Evolutionary conservation across 2,329 filamentous ascomycete species (phyloP).

Genomic region (Cytospora leucostoma): DNA sequence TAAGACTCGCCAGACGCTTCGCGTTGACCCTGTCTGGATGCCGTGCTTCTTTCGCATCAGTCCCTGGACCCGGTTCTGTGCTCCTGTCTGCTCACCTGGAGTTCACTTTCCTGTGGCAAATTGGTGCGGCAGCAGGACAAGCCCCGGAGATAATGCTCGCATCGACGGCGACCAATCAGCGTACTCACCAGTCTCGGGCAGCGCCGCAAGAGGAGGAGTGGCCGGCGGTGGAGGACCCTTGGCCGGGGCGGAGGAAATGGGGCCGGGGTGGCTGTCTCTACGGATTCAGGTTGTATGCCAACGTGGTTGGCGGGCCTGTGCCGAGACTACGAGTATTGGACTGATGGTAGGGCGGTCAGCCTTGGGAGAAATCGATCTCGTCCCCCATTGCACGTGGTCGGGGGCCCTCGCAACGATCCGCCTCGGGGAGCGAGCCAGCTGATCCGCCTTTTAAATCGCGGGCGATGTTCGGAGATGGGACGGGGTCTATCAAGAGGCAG

Average conservation of each 20-base stretch:
- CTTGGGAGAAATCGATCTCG: constrained; percentile 11
- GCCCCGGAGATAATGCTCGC: constrained; percentile 1
- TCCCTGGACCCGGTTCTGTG: constrained; percentile 8
- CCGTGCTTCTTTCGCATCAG: neutral
- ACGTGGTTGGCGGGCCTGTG: neutral
- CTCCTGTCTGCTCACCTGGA: neutral
- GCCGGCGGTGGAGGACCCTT: neutral
- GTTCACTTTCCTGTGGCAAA: neutral
- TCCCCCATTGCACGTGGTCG: constrained; percentile 12
- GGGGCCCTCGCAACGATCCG: neutral
- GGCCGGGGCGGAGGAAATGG: neutral
- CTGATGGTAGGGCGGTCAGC: neutral
- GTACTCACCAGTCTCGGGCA: constrained; percentile 4
- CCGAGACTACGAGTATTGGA: neutral
- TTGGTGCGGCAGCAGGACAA: neutral
- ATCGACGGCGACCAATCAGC: neutral
- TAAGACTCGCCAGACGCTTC: neutral
- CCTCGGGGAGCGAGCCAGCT: constrained; percentile 1
- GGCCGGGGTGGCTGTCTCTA: neutral
- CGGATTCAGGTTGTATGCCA: neutral
- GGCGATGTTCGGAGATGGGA: constrained; percentile 3
- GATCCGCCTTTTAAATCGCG: constrained; percentile 3
- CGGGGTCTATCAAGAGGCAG: constrained; percentile 1
- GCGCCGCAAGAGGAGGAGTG: constrained; percentile 11
- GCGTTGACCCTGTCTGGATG: neutral